These are phyloP conservation scores for Fermentozyma sake DNA, from an alignment of 1,139 yeast species.

Conservation along the genomic window DNA sequence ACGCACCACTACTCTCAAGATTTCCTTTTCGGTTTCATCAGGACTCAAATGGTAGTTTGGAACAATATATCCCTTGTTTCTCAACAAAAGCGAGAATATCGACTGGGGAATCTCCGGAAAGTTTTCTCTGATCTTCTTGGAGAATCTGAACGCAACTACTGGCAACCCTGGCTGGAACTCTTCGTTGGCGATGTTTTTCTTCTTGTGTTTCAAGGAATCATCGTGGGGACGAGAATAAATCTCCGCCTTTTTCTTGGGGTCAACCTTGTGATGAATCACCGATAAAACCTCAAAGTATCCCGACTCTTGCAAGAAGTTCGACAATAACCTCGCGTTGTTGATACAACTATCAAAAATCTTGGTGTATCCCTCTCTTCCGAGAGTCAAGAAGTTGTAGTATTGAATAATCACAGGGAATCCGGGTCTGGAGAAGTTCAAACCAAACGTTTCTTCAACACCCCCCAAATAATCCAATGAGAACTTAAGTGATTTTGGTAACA, in stretches of 20 bases:
- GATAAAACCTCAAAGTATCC: slow-evolving; percentile 72
- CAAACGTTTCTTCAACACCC: slow-evolving; percentile 83
- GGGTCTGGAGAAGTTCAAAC: slow-evolving; percentile 85
- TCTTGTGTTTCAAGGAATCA: slow-evolving; percentile 4
- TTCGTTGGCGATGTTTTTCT: slow-evolving; percentile 22
- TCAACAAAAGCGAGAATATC: slow-evolving; percentile 63
- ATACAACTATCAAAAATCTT: slow-evolving; percentile 60
- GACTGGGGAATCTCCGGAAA: slow-evolving; percentile 88
- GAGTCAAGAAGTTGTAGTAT: slow-evolving; percentile 70
- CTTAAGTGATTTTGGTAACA: slow-evolving; percentile 65
- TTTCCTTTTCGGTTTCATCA: slow-evolving; percentile 49
- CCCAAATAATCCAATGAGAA: slow-evolving; percentile 84
- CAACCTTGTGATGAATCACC: slow-evolving; percentile 60
- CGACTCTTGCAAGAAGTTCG: slow-evolving; percentile 60
- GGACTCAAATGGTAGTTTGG: slow-evolving; percentile 90
- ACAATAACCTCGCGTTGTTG: slow-evolving; percentile 65
- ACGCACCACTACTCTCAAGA: slow-evolving; percentile 81
- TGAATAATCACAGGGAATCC: slow-evolving; percentile 89
- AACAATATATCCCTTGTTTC: slow-evolving; percentile 81
- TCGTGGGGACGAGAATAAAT: slow-evolving; percentile 22
- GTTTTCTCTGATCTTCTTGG: slow-evolving; percentile 48
- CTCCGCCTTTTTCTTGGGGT: slow-evolving; percentile 7
- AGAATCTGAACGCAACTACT: slow-evolving; percentile 79
- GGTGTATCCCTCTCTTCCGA: slow-evolving; percentile 69
- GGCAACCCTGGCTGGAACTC: slow-evolving; percentile 75